Evolutionary conservation across 805 yeast species (phyloP), one percentile per base, ranked within the genome.

Genomic region (Nakazawaea ambrosiae): DNA sequence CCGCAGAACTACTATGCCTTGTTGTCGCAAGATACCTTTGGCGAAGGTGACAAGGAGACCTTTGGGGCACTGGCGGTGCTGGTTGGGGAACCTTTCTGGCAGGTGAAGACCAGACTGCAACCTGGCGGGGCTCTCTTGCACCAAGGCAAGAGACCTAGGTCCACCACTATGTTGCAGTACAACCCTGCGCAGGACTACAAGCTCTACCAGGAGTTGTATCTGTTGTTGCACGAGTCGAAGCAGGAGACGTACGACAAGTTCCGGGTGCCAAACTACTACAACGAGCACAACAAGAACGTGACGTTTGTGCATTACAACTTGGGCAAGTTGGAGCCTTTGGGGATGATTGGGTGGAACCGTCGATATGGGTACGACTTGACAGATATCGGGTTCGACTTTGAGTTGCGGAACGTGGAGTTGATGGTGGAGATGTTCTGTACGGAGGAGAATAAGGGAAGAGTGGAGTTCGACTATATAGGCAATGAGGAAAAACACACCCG

Each of bases 11-110:
- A 73, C 51, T 78, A 77, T 44, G 73, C 73, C 7, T 54, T 78
- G 42, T 55, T 78, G 44, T 69, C 81, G 1, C 83, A 75, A 49
- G 81, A 80, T 9, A 60, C 73, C 5, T 73, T 81, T 6, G 84
- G 84, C 23, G 80, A 77, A 59, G 84, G 84, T 41, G 84, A 78
- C 49, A 78, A 78, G 53, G 84, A 78, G 49, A 77, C 84, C 0
- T 77, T 75, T 44, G 64, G 73, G 17, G 76, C 78, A 7, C 82
- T 80, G 2, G 81, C 82, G 2, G 62, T 60, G 35, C 70, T 60
- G 1, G 48, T 72, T 48, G 47, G 55, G 0, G 59, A 63, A 37
- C 67, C 73, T 4, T 77, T 65, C 51, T 73, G 40, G 40, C 40
- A 37, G 27, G 40, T 37, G 2, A 40, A 37, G 33, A 37, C 40